phyloP scores from a whole-genome alignment of 495 filamentous ascomycete genomes.

The Xylaria grammica region DNA sequence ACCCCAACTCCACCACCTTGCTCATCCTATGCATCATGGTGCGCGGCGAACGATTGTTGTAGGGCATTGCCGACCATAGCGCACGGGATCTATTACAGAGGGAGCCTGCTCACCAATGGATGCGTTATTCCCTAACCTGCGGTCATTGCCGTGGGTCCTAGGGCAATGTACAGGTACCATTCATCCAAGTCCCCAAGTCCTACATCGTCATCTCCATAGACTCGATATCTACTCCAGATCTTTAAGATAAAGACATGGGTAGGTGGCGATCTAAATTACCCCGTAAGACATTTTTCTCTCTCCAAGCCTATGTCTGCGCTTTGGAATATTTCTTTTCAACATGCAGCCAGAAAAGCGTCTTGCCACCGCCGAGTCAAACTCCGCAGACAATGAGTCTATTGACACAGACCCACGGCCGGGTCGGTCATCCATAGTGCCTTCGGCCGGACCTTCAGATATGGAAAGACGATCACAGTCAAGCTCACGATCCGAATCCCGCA shows the following conservation, averaged over 20 bases:
- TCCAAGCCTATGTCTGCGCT: conserved; percentile 33
- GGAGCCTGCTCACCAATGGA: conserved; percentile 42
- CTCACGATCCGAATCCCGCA: conserved; percentile 28
- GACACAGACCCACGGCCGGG: conserved; percentile 35
- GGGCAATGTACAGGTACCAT: conserved; percentile 34
- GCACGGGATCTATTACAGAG: conserved; percentile 32
- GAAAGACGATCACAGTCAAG: conserved; percentile 33
- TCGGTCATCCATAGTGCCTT: conserved; percentile 24
- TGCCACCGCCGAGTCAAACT: conserved; percentile 32
- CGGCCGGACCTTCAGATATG: conserved; percentile 21
- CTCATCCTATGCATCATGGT: conserved; percentile 40
- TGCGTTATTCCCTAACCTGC: conserved; percentile 30
- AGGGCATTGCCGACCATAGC: conserved; percentile 39
- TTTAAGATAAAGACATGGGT: conserved; percentile 43
- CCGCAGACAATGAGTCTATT: conserved; percentile 28
- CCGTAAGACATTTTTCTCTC: conserved; percentile 32
- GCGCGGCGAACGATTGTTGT: conserved; percentile 40
- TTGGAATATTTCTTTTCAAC: conserved; percentile 20
- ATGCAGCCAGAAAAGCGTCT: conserved; percentile 37
- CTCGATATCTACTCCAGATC: conserved; percentile 36
- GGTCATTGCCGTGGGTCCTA: conserved; percentile 41
- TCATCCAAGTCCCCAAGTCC: conserved; percentile 38
- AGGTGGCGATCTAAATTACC: conserved; percentile 36
- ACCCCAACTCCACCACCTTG: conserved; percentile 40
- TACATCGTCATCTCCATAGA: conserved; percentile 41